Evolutionary conservation across 2,329 filamentous ascomycete genomes (phyloP).

Genomic region (Simplicillium aogashimaense): DNA sequence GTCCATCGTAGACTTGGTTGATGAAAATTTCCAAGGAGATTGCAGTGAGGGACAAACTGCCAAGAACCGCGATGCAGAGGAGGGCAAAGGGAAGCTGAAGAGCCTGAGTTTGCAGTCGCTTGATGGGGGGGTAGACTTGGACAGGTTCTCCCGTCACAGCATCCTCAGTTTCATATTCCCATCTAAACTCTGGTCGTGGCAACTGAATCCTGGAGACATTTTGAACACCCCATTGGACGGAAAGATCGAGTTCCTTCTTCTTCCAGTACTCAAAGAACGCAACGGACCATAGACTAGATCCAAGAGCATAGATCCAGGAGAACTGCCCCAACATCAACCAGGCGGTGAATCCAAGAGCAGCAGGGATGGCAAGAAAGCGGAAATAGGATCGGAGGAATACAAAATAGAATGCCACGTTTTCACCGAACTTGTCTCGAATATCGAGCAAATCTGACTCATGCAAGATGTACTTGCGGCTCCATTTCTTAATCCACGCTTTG

Average conservation of each 20-base stretch:
- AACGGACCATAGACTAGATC: conserved; percentile 77
- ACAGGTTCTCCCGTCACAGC: conserved; percentile 72
- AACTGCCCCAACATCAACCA: conserved; percentile 82
- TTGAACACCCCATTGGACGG: conserved; percentile 79
- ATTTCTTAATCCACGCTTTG: conserved; percentile 62
- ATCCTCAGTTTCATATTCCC: conserved; percentile 69
- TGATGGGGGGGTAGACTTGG: conserved; percentile 65
- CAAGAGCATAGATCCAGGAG: conserved; percentile 68
- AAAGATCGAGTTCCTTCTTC: conserved; percentile 78
- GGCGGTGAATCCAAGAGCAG: conserved; percentile 62
- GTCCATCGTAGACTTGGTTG: conserved; percentile 83
- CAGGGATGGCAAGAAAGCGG: conserved; percentile 72
- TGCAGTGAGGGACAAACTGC: conserved; percentile 72
- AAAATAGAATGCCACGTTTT: conserved; percentile 89
- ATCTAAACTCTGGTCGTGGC: conserved; percentile 66
- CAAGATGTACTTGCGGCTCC: conserved; percentile 62
- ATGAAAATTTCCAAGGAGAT: conserved; percentile 96
- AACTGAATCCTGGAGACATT: conserved; percentile 75
- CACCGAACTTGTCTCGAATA: conserved; percentile 69
- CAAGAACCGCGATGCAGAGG: conserved; percentile 60
- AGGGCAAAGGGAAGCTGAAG: conserved; percentile 80
- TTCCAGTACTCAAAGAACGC: conserved; percentile 96
- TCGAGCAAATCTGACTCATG: conserved; percentile 58
- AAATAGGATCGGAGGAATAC: conserved; percentile 91
- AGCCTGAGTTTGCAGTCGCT: conserved; percentile 66